Base-by-base conservation (phyloP, 352 stramenopile genomes). In the Phytophthora melonis region DNA sequence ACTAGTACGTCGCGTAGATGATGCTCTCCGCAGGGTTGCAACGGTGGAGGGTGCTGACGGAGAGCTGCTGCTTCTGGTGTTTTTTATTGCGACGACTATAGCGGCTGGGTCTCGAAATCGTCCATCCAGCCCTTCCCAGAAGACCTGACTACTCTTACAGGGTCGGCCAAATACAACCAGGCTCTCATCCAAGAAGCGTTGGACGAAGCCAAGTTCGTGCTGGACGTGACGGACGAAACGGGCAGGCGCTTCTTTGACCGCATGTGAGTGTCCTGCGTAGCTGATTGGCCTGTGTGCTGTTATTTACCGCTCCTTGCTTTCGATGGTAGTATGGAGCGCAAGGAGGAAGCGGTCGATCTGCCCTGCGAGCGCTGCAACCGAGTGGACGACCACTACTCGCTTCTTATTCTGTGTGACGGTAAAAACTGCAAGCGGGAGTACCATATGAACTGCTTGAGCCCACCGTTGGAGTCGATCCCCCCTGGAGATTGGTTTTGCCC, bases 391-490 rank as follows among this genome's bases (percentile, higher is more conserved):
- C 84, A 95, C 68, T 93, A 89, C 50, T 95, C 88, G 54, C 81
- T 92, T 63, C 69, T 94, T 6, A 93, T 96, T 64, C 74, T 96
- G n/a, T 97, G 90, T 55, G 90, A 97, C 41, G 88, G 88, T 19
- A 81, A 91, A 34, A 79, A 89, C 54, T 97, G 90, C 72, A 92
- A 93, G 63, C 84, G 86, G 1, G 88, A 95, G 72, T 97, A 93
- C 70, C 90, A 97, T 70, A 95, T 95, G 87, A 90, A 92, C 50
- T 97, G 90, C 57, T 74, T 97, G 30, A 82, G 52, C 16, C 90
- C 90, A 8, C 90, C 90, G 19, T 75, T 97, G 7, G 65, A 82
- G 11, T 56, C 75, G 8, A 81, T 96, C 14, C 90, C 90, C 7
- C 72, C 78, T 25, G 90, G 90, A 8, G 77, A 93, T 49, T 96